Percentiles rank a stretch among this genome's conserved stretches.
These are phyloP conservation scores for Ceratobasidium sp. DNA, from an alignment of 1,284 basidiomycete genomes.

Conservation along the genomic window DNA sequence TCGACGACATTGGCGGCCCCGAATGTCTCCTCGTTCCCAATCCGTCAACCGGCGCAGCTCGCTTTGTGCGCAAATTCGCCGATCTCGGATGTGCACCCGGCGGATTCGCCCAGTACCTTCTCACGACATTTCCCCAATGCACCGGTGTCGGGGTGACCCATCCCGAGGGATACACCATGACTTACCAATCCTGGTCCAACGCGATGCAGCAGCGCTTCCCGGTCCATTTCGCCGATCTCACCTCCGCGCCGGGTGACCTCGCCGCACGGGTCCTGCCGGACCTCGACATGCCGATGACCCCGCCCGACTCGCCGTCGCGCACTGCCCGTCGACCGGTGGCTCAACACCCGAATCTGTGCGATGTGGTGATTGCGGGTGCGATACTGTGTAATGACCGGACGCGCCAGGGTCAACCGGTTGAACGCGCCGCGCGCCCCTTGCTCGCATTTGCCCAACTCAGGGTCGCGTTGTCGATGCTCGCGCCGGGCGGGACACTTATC, in stretches of 20 bases:
- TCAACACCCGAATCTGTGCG: conserved; percentile 8
- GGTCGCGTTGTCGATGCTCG: conserved; percentile 20
- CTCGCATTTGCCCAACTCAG: conserved; percentile 22
- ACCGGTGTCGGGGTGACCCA: conserved; percentile 29
- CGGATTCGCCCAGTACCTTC: conserved; percentile 25
- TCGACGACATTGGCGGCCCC: conserved; percentile 27
- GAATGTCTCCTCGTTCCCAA: conserved; percentile 31
- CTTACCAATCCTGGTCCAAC: conserved; percentile 28
- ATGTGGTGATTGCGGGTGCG: conserved; percentile 24
- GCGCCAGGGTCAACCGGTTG: conserved; percentile 22
- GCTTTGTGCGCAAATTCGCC: conserved; percentile 21
- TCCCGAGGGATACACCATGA: conserved; percentile 29
- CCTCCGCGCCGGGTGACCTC: not conserved
- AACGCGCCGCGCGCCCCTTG: conserved; percentile 18
- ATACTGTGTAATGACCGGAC: conserved; percentile 23
- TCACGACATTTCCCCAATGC: conserved; percentile 32
- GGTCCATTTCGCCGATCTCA: conserved; percentile 26
- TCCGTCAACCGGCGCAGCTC: not conserved
- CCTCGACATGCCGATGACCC: conserved; percentile 18
- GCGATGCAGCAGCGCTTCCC: conserved; percentile 28
- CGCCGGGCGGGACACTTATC: conserved; percentile 19
- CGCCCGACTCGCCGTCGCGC: conserved; percentile 24
- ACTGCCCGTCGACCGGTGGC: not conserved
- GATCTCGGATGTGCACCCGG: conserved; percentile 30
- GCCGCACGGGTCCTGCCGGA: conserved; percentile 27